Evolutionary conservation across 2,329 filamentous ascomycete species (phyloP).

Genomic region (Xylariomycetidae sp.): DNA sequence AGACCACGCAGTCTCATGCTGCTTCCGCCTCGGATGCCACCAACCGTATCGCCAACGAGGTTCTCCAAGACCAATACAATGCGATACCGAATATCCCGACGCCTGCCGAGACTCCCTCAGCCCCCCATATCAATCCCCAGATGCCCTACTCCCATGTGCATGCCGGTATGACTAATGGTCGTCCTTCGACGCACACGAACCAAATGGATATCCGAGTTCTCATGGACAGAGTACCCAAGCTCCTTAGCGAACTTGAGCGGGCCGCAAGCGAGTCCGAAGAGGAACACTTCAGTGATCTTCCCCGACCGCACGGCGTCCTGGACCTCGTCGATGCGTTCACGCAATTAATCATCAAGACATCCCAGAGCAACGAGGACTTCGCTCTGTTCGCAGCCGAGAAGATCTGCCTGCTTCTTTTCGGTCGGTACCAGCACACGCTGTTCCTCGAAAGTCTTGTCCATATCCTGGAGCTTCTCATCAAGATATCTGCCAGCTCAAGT

Average conservation of each 20-base stretch:
- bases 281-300: conserved; percentile 56
- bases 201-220: conserved; percentile 50
- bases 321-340: conserved; percentile 59
- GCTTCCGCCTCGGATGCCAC: conserved; percentile 58
- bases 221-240: conserved; percentile 52
- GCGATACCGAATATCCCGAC: conserved; percentile 54
- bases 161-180: conserved; percentile 45
- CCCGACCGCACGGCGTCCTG: conserved; percentile 54
- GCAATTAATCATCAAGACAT: conserved; percentile 58
- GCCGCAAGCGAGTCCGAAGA: conserved; percentile 48
- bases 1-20: conserved; percentile 52
- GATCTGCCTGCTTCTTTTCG: conserved; percentile 54
- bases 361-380: conserved; percentile 57
- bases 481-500: conserved; percentile 45
- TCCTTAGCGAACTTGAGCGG: conserved; percentile 53
- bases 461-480: conserved; percentile 55
- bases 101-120: conserved; percentile 53
- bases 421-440: conserved; percentile 45
- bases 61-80: conserved; percentile 58
- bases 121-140: conserved; percentile 49
- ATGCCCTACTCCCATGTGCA: conserved; percentile 54
- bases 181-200: conserved; percentile 35
- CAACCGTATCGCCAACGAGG: conserved; percentile 58
- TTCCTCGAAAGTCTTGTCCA: conserved; percentile 59
- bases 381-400: conserved; percentile 56